Evolutionary conservation across 73 alveolate species (phyloP).

Genomic region (Urostyla sp.): DNA sequence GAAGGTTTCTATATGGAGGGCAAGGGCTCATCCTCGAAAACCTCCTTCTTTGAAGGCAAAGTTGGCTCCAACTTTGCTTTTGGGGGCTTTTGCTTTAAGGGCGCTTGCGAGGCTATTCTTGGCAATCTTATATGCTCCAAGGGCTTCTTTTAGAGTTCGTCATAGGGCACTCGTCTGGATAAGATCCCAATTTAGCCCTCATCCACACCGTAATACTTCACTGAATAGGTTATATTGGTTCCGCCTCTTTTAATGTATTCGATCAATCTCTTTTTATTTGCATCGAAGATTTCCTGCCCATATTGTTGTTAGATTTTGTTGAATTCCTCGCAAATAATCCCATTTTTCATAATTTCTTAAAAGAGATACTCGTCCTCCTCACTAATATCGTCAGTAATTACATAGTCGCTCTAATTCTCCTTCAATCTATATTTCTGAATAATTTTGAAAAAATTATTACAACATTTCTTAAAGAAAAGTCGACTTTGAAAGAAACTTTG

Average conservation of each 20-base stretch:
- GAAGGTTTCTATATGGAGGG: too few species aligned
- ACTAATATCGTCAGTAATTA: not conserved
- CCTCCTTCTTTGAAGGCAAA: too few species aligned
- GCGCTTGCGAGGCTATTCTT: not conserved
- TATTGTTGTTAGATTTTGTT: not conserved
- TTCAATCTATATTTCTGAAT: not conserved
- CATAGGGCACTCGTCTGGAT: slow-evolving; percentile 33
- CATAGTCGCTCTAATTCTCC: slow-evolving; percentile 23
- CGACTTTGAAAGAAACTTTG: slow-evolving; percentile 20
- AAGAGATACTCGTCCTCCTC: slow-evolving; percentile 21
- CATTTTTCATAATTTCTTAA: slow-evolving; percentile 31
- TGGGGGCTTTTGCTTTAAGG: not conserved
- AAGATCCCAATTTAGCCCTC: slow-evolving; percentile 41
- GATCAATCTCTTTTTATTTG: not conserved
- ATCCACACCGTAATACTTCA: slow-evolving; percentile 40
- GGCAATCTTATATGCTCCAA: slow-evolving; percentile 7
- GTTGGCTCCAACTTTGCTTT: slow-evolving; percentile 9
- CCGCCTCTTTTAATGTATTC: slow-evolving; percentile 33
- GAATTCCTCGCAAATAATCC: slow-evolving; percentile 21
- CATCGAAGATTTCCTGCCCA: slow-evolving; percentile 42
- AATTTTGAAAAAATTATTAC: slow-evolving; percentile 20
- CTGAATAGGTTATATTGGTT: slow-evolving; percentile 30
- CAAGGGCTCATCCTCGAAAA: too few species aligned
- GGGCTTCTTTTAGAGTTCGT: not conserved
- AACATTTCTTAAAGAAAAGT: not conserved